Evolutionary conservation across 345 rosid genomes (phyloP).

Genomic region (Gossypium rotundifolium): DNA sequence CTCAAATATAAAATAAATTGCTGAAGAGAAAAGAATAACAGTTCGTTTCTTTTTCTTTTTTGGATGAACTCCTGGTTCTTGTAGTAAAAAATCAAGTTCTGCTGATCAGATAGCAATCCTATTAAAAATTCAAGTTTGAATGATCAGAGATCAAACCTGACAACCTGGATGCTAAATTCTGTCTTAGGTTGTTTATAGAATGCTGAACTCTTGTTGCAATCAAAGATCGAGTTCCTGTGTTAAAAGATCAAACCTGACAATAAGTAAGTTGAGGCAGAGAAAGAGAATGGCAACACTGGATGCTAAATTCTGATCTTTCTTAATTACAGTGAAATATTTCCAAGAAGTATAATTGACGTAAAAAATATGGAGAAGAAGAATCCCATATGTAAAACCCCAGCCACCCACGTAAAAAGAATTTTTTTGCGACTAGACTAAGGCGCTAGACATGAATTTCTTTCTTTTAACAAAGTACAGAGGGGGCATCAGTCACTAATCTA

Average conservation of each 20-base stretch:
- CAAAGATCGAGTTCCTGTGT: neutral
- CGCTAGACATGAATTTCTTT: neutral
- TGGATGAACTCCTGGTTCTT: neutral
- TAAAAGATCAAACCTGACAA: neutral
- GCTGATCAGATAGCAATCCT: neutral
- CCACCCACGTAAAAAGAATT: constrained; percentile 26
- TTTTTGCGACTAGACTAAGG: constrained; percentile 11
- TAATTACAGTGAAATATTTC: constrained; percentile 6
- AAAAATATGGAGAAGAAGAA: neutral
- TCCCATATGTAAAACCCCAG: constrained; percentile 3
- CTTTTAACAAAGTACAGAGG: constrained; percentile 25
- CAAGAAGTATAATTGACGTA: neutral
- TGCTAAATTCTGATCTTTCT: neutral
- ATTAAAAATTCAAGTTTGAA: neutral
- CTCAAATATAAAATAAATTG: no score
- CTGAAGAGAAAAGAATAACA: no score
- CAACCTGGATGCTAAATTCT: neutral
- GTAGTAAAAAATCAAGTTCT: neutral
- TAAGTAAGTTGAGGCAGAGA: neutral
- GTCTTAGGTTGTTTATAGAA: neutral
- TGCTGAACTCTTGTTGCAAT: neutral
- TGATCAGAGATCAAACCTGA: neutral
- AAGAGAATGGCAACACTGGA: neutral
- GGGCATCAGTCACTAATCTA: constrained; percentile 24
- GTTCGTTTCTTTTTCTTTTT: no score